phyloP scores from a whole-genome alignment of 768 basidiomycete species.

The Calvatia gigantea region DNA sequence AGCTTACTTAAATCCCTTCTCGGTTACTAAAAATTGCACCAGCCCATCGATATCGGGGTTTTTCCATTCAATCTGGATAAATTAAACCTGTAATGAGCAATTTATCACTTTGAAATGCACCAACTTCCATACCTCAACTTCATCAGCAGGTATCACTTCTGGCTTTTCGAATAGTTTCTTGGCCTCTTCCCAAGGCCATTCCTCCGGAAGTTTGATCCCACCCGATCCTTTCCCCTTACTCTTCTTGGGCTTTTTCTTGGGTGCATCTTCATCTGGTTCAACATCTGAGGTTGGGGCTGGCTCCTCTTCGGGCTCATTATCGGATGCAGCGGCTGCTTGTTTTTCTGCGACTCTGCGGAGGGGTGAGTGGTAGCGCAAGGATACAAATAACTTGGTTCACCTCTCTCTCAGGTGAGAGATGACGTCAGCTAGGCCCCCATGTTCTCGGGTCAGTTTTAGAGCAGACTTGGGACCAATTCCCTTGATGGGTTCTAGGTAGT shows the following conservation, averaged over 20 bases:
- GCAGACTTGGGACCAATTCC: conserved; percentile 96
- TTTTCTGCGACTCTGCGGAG: conserved; percentile 39
- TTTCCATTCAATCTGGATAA: conserved; percentile 84
- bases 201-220: conserved; percentile 80
- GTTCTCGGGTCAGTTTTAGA: conserved; percentile 85
- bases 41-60: conserved; percentile 90
- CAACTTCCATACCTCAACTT: conserved; percentile 79
- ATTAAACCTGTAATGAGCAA: background rate
- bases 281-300: conserved; percentile 12
- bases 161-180: conserved; percentile 88
- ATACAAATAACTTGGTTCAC: conserved; percentile 30
- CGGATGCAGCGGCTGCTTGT: conserved; percentile 31
- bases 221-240: conserved; percentile 67
- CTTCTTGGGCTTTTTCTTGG: conserved; percentile 40
- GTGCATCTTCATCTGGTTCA: conserved; percentile 18
- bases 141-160: conserved; percentile 81
- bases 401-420: conserved; percentile 78
- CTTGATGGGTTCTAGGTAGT: conserved; percentile 98
- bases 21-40: conserved; percentile 86
- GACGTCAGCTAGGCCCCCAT: conserved; percentile 67
- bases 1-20: conserved; percentile 95
- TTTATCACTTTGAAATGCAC: too few relatives aligned
- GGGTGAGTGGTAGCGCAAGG: background rate
- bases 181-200: conserved; percentile 97
- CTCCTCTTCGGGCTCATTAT: conserved; percentile 24